These are phyloP conservation scores for Macadamia integrifolia DNA, from an alignment of 164 flowering plant genomes.

Conservation along the genomic window DNA sequence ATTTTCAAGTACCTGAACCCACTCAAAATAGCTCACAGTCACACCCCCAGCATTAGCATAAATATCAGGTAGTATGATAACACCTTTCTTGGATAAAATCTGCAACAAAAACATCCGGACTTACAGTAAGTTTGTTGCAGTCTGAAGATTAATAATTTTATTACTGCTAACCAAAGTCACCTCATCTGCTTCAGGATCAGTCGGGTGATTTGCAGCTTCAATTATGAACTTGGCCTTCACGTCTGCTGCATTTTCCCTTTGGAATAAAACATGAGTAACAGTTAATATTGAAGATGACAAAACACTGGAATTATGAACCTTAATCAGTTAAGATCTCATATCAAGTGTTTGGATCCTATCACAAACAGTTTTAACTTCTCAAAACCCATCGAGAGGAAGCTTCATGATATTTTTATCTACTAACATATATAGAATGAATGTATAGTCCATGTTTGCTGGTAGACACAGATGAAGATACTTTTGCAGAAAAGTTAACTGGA, in stretches of 20 bases:
- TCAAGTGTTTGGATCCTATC: background rate
- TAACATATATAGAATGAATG: background rate
- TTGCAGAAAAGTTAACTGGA: background rate
- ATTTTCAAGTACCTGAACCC: slow-evolving; percentile 17
- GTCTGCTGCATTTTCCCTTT: slow-evolving; percentile 47
- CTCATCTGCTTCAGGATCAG: slow-evolving; percentile 61
- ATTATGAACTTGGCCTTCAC: slow-evolving; percentile 52
- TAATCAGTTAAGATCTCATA: background rate
- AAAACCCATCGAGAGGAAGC: background rate
- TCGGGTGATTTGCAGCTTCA: slow-evolving; percentile 57
- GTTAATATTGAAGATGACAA: background rate
- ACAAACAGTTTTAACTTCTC: background rate
- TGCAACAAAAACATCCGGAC: slow-evolving; percentile 17
- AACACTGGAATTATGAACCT: background rate
- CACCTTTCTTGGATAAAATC: slow-evolving; percentile 22
- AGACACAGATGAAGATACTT: background rate
- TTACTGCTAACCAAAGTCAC: slow-evolving; percentile 15
- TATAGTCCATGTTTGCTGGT: background rate
- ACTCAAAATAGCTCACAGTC: slow-evolving; percentile 20
- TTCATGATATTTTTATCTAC: background rate
- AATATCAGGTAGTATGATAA: slow-evolving; percentile 15
- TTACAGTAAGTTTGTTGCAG: too few species aligned
- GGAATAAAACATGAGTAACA: background rate
- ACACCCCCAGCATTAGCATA: slow-evolving; percentile 21
- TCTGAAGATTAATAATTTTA: background rate